Conservation (phyloP, 441 rosid species). For the Aleurites moluccanus region DNA sequence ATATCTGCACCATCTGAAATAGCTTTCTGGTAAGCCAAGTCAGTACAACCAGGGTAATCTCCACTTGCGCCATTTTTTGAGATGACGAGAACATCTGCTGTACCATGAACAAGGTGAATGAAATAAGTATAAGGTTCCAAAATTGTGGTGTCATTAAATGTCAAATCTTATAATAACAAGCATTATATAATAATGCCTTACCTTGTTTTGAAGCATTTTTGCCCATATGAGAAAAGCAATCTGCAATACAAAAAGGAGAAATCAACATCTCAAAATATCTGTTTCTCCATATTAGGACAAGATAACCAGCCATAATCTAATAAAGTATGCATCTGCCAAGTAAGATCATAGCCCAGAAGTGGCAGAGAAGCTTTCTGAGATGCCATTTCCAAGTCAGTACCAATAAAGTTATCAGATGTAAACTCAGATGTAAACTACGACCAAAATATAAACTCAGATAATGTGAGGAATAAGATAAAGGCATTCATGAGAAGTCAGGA, state of each 20-base stretch:
- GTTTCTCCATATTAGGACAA: neutral
- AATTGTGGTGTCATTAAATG: neutral
- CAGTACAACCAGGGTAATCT: conserved; percentile 72
- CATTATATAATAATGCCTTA: conserved; percentile 25
- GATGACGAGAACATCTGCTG: conserved; percentile 49
- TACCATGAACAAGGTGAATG: conserved; percentile 18
- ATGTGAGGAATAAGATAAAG: neutral
- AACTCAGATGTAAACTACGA: neutral
- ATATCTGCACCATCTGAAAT: conserved; percentile 61
- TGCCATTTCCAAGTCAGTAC: neutral
- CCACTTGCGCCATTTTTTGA: conserved; percentile 82
- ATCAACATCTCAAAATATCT: conserved; percentile 24
- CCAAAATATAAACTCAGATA: no score
- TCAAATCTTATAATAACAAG: neutral
- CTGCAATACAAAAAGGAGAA: conserved; percentile 44
- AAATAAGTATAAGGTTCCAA: conserved; percentile 7
- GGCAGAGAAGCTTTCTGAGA: neutral
- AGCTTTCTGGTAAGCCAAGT: conserved; percentile 68
- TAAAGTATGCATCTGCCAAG: neutral
- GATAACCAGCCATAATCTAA: neutral
- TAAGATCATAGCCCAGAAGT: neutral
- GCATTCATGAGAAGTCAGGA: neutral
- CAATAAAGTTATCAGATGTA: neutral
- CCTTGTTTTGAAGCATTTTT: conserved; percentile 56
- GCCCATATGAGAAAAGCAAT: conserved; percentile 67